Evolutionary conservation across 805 yeast genomes (phyloP).

Genomic region (Peterozyma xylosa): DNA sequence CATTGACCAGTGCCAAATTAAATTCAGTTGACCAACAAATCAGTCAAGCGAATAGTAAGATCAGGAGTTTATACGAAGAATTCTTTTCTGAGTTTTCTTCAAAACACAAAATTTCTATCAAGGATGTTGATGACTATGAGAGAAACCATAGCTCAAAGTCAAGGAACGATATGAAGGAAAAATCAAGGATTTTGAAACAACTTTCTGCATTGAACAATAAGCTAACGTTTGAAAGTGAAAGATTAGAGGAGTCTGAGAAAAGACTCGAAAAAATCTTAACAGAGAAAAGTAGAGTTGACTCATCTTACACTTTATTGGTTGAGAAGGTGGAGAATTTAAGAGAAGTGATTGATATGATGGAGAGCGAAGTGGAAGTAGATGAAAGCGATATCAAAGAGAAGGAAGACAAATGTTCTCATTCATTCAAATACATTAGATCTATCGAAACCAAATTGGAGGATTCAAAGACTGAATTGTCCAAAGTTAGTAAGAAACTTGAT

Average conservation of each 20-base stretch:
- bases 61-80: slow-evolving; percentile 27
- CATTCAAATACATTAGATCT: neutral
- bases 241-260: slow-evolving; percentile 40
- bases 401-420: slow-evolving; percentile 14
- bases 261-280: slow-evolving; percentile 37
- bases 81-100: slow-evolving; percentile 50
- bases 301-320: slow-evolving; percentile 22
- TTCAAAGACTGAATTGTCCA: slow-evolving; percentile 22
- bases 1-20: slow-evolving; percentile 10
- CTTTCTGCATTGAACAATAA: slow-evolving; percentile 54
- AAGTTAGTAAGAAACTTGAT: slow-evolving; percentile 25
- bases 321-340: slow-evolving; percentile 23
- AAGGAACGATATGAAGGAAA: slow-evolving; percentile 51
- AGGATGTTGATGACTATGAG: slow-evolving; percentile 62
- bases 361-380: slow-evolving; percentile 31
- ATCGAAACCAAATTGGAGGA: slow-evolving; percentile 14
- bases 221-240: slow-evolving; percentile 55
- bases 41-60: slow-evolving; percentile 11
- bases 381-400: slow-evolving; percentile 26
- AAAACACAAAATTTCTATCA: slow-evolving; percentile 35
- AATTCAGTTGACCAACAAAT: slow-evolving; percentile 15
- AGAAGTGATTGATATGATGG: slow-evolving; percentile 27
- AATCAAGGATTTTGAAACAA: slow-evolving; percentile 54
- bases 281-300: slow-evolving; percentile 29
- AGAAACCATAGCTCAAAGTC: slow-evolving; percentile 50